Evolutionary conservation across 768 basidiomycete genomes (phyloP).

Genomic region (Collybia sordida): DNA sequence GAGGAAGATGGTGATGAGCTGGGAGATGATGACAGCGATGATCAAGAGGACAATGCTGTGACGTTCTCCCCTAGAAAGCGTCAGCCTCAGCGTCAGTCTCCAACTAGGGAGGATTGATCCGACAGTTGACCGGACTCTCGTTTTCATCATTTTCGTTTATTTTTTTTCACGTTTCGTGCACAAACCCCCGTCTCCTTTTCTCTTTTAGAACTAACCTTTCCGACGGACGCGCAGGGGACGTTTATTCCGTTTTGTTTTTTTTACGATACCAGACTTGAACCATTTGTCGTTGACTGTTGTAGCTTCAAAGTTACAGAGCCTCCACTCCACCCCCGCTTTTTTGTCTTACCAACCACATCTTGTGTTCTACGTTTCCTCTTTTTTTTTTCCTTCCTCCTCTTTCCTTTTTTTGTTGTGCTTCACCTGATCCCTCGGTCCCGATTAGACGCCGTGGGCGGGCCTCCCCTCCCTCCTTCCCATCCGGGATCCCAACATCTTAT

Average conservation of each 20-base stretch:
- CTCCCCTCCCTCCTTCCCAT: neutral
- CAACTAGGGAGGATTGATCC: neutral
- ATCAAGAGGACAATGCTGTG: conserved; percentile 26
- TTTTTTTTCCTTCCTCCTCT: neutral
- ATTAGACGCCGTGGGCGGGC: neutral
- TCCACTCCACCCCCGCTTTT: no score
- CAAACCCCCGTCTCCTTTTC: neutral
- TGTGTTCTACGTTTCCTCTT: neutral
- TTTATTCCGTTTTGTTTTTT: no score
- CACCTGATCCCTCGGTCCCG: neutral
- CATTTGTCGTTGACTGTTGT: no score
- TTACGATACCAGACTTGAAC: no score
- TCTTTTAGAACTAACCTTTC: neutral
- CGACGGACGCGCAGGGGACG: conserved; percentile 2
- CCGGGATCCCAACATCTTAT: no score
- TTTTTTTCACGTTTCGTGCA: no score
- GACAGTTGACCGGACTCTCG: neutral
- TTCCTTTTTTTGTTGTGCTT: neutral
- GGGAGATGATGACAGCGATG: conserved; percentile 17
- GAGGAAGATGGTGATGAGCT: conserved; percentile 16
- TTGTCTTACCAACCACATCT: no score
- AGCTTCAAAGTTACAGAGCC: no score
- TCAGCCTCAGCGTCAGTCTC: neutral
- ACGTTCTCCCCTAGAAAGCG: conserved; percentile 29
- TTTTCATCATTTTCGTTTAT: neutral